Evolutionary conservation across 176 grass and related monocot genomes (phyloP), one percentile per base, ranked within the genome.

Genomic region (Alloteropsis semialata): DNA sequence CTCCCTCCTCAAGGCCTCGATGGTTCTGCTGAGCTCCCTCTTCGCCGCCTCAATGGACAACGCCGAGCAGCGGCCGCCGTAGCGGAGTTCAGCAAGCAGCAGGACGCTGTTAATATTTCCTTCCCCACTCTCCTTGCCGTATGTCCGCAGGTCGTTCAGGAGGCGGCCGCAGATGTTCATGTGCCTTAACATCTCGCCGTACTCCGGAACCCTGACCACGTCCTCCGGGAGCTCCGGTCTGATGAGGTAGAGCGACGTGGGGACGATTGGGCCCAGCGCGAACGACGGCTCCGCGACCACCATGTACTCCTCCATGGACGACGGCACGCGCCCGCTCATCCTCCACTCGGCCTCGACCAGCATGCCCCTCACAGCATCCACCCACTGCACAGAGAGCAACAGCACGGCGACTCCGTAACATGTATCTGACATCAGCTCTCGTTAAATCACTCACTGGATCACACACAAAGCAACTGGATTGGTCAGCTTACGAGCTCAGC

Each of bases 271-370:
- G 3, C 87, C 92, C 30, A 92, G 37, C 41, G 81, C 92, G 72
- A 94, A 87, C 11, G 92, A 87, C 36, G 87, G 66, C 36, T 49
- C 73, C 46, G 76, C 84, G 60, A 85, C 89, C 49, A 5, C 5
- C 65, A 94, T 85, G 51, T 94, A 94, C 48, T 92, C 87, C 49
- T 87, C 84, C 38, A 48, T 3, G 57, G 77, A 80, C 1, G 42
- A 11, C 30, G 92, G 89, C 58, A 85, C 43, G 34, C 68, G 25
- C 33, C 77, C 55, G 69, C 32, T 87, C n/a, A 46, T 69, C 12
- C 36, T 15, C 92, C 89, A 94, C 53, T 86, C 85, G 38, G 90
- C 80, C 50, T 94, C 92, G 29, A 64, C 69, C 92, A 92, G 91
- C 92, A 92, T 87, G 15, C 84, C 85, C 71, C 73, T 92, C 36